Conservation (phyloP, 2,329 filamentous ascomycete genomes). For the Diaporthe destruens region DNA sequence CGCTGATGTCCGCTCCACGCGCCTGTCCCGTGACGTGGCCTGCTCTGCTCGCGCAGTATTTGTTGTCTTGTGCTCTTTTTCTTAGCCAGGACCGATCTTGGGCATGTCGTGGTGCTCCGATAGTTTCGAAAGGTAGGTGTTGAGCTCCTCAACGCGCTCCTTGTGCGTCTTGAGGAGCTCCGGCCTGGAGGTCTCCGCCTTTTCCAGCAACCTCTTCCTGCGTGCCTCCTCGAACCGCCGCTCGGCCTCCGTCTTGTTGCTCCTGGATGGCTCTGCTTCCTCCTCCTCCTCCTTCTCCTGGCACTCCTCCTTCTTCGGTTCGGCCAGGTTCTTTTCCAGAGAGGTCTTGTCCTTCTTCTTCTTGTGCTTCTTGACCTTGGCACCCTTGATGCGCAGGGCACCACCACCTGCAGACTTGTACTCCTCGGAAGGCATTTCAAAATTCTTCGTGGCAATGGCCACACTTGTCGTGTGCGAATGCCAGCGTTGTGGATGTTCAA, state of each 20-base stretch:
- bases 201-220: slow-evolving; percentile 84
- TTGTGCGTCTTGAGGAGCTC: slow-evolving; percentile 97
- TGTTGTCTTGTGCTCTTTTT: neutral
- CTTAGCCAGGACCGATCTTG: slow-evolving; percentile 72
- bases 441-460: neutral
- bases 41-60: neutral
- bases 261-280: slow-evolving; percentile 47
- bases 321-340: slow-evolving; percentile 61
- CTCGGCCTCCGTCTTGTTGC: slow-evolving; percentile 86
- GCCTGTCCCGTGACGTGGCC: neutral
- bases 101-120: slow-evolving; percentile 99
- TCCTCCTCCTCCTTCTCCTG: slow-evolving; percentile 48
- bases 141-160: slow-evolving; percentile 94
- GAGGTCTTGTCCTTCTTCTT: slow-evolving; percentile 69
- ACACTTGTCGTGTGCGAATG: neutral
- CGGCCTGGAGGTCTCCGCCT: slow-evolving; percentile 73
- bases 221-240: slow-evolving; percentile 82
- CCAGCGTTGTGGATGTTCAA: neutral
- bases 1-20: neutral
- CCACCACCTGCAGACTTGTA: slow-evolving; percentile 77
- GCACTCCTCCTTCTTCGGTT: slow-evolving; percentile 53
- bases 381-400: slow-evolving; percentile 87
- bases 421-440: slow-evolving; percentile 78
- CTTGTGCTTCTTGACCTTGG: slow-evolving; percentile 72
- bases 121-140: slow-evolving; percentile 89